These are phyloP conservation scores for Leucocoprinus leucothites DNA, from an alignment of 768 basidiomycete genomes.

Conservation along the genomic window DNA sequence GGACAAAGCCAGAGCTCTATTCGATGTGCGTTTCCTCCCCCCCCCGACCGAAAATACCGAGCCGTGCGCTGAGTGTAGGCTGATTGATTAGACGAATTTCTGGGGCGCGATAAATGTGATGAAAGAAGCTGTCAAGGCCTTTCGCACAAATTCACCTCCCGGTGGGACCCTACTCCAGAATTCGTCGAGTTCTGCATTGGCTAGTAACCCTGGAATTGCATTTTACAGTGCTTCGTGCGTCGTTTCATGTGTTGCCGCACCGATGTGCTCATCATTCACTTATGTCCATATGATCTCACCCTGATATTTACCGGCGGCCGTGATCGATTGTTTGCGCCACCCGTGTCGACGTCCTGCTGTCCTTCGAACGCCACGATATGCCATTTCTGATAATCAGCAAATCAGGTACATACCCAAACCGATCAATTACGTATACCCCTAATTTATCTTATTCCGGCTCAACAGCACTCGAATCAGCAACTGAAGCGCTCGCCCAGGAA, in stretches of 20 bases:
- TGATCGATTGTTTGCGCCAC: too few species aligned
- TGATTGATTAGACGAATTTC: conserved; percentile 21
- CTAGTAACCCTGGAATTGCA: conserved; percentile 23
- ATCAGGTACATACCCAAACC: too few species aligned
- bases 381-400: background rate
- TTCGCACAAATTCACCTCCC: conserved; percentile 36
- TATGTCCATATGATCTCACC: too few species aligned
- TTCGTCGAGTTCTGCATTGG: conserved; percentile 28
- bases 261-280: too few species aligned
- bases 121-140: conserved; percentile 27
- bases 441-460: too few species aligned
- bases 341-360: too few species aligned
- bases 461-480: conserved; percentile 35
- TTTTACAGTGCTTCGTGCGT: conserved; percentile 24
- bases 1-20: conserved; percentile 29
- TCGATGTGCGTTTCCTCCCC: too few species aligned
- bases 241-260: too few species aligned
- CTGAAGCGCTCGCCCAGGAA: conserved; percentile 34
- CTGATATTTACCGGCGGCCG: too few species aligned
- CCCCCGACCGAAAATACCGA: too few species aligned
- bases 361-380: background rate
- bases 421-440: too few species aligned
- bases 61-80: too few species aligned
- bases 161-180: conserved; percentile 38
- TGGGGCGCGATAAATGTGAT: conserved; percentile 34